Base-by-base conservation (phyloP, 345 rosid genomes). In the Diplotaxis tenuifolia region DNA sequence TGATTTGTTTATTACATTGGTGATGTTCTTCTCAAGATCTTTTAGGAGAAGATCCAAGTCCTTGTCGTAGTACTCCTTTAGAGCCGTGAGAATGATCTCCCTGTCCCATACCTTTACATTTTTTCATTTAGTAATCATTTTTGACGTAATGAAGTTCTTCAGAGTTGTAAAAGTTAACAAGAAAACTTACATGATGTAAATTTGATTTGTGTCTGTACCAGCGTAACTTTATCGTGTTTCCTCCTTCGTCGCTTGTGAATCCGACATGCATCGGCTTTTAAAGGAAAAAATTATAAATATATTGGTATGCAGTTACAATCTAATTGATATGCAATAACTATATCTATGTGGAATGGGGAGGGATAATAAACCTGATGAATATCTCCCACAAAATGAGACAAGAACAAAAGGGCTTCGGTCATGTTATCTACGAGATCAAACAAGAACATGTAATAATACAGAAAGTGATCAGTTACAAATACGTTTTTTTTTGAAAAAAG, bases 361-460 rank as follows among this genome's bases (percentile, higher is more conserved):
- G 58, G 36, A 19, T 27, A 45, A 45, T n/a, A 50, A 70, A 89
- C 96, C 96, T 93, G 97, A 74, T 91, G 96, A 62, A 94, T 80
- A 75, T 91, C 98, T 73, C 98, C 98, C 89, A 91, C 85, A 83
- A 91, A 93, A 71, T 93, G 97, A 12, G 98, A 89, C 75, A 91
- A 78, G 83, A 94, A 94, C 68, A 94, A 65, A 72, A 94, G 78
- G 47, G 98, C 95, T 78, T 94, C 97, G 1, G 98, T 94, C 88
- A 94, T 83, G 73, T 91, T 93, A 82, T 91, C 98, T 93, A 75
- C 11, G 6, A 10, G 5, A 68, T 29, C 53, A 16, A 53, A 20
- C 49, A 53, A 62, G 29, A 62, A 50, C 4, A 6, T 4, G 36
- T 25, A 25, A 25, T 25, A 2, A 25, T 25, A 1, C 3, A 25